Conservation (phyloP, 345 rosid species). For the Angophora floribunda region DNA sequence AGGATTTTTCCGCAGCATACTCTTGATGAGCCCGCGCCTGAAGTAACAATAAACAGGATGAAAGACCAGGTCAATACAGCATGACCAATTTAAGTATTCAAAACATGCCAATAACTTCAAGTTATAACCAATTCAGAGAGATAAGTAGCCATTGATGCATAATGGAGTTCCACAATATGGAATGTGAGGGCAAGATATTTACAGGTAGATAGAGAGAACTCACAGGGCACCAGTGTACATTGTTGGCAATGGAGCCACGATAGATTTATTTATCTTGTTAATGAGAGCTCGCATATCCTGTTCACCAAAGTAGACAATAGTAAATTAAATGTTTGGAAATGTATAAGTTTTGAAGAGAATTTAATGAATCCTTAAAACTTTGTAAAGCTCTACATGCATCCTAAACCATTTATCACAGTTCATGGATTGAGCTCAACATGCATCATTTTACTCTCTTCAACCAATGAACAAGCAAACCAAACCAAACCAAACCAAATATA, state of each 20-base stretch:
- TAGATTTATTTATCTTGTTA: conserved; percentile 82
- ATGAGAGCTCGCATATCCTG: conserved; percentile 94
- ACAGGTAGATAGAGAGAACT: conserved; percentile 12
- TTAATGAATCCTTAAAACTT: not conserved
- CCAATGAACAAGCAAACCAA: not conserved
- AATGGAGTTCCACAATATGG: not conserved
- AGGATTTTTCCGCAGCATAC: conserved; percentile 95
- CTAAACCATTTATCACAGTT: not conserved
- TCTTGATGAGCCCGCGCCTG: conserved; percentile 91
- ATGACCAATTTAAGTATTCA: not conserved
- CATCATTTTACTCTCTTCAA: not conserved
- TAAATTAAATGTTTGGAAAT: not conserved
- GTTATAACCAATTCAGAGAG: not conserved
- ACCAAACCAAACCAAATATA: not conserved
- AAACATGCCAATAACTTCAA: not conserved
- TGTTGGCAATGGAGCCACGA: conserved; percentile 86
- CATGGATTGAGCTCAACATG: not conserved
- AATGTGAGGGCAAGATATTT: not conserved
- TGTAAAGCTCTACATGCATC: not conserved
- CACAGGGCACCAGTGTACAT: conserved; percentile 85
- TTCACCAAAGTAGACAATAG: not conserved
- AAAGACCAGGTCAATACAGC: not conserved
- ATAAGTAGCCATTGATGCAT: not conserved
- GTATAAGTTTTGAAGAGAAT: not conserved
- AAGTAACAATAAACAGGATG: conserved; percentile 4